phyloP scores from a whole-genome alignment of 2,329 filamentous ascomycete genomes.

The Endocalyx cinctus region DNA sequence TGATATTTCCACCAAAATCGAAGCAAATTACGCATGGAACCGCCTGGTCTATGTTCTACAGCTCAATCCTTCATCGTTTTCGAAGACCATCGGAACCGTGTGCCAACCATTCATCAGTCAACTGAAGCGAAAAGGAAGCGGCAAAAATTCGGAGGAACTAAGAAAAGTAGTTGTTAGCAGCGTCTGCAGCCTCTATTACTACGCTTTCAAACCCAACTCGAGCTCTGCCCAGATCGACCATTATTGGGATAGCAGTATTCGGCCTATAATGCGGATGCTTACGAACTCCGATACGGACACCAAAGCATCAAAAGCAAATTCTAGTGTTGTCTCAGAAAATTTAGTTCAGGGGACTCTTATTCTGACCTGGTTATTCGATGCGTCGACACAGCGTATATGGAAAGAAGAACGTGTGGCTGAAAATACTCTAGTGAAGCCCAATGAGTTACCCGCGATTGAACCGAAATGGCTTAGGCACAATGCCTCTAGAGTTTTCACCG shows the following conservation, averaged over 20 bases:
- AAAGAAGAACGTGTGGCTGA: constrained; percentile 67
- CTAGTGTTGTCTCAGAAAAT: constrained; percentile 39
- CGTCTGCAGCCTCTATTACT: constrained; percentile 79
- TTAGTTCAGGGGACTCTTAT: constrained; percentile 60
- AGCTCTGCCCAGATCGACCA: constrained; percentile 62
- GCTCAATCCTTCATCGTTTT: constrained; percentile 54
- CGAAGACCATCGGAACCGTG: constrained; percentile 51
- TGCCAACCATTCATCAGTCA: constrained; percentile 65
- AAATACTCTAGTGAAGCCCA: constrained; percentile 50
- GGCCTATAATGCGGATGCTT: constrained; percentile 56
- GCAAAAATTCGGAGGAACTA: constrained; percentile 54
- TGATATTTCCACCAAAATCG: constrained; percentile 64
- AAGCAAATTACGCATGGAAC: constrained; percentile 83
- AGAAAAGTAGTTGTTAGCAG: constrained; percentile 58
- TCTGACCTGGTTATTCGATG: constrained; percentile 68
- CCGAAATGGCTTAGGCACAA: constrained; percentile 82
- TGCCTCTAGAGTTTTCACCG: constrained; percentile 57
- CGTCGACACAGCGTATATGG: constrained; percentile 60
- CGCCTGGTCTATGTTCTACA: constrained; percentile 73
- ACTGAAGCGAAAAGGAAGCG: constrained; percentile 58
- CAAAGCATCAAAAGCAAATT: constrained; percentile 27
- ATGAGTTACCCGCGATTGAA: constrained; percentile 82
- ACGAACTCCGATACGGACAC: constrained; percentile 31
- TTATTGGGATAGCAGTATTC: constrained; percentile 75
- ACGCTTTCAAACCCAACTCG: constrained; percentile 68